Percentiles rank a stretch among this genome's conserved stretches.
Evolutionary conservation across 2,329 filamentous ascomycete species (phyloP).

Genomic region (Cercospora sojina): DNA sequence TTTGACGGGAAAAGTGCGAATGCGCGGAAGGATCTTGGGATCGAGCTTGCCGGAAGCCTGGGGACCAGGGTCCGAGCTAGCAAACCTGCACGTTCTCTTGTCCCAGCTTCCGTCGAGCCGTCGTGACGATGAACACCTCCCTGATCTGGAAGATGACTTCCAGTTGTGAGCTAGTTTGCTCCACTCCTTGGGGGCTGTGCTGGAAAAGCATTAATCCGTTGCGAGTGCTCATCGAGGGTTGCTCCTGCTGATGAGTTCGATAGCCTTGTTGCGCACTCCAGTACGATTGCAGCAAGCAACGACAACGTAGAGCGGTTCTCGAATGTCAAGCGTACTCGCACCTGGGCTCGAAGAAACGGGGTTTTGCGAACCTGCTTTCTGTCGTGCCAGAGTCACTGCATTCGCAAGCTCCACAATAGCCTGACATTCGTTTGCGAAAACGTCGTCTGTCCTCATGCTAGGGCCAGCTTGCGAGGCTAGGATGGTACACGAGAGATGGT

Average conservation of each 20-base stretch:
- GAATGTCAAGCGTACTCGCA: slow-evolving; percentile 27
- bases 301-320: slow-evolving; percentile 32
- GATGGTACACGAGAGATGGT: slow-evolving; percentile 36
- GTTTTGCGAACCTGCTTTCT: slow-evolving; percentile 13
- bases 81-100: background rate
- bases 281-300: slow-evolving; percentile 27
- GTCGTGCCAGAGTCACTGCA: slow-evolving; percentile 27
- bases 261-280: slow-evolving; percentile 22
- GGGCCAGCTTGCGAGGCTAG: slow-evolving; percentile 30
- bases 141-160: background rate
- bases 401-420: slow-evolving; percentile 35
- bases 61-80: background rate
- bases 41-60: background rate
- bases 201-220: background rate
- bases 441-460: slow-evolving; percentile 18
- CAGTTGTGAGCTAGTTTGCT: background rate
- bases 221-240: slow-evolving; percentile 9
- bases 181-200: background rate
- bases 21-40: slow-evolving; percentile 5
- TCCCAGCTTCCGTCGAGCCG: background rate
- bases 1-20: background rate
- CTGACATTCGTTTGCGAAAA: slow-evolving; percentile 32
- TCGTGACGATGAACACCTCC: background rate
- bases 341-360: slow-evolving; percentile 11
- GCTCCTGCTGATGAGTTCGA: slow-evolving; percentile 21